phyloP scores from a whole-genome alignment of 805 yeast genomes.

The Starmerella floris region DNA sequence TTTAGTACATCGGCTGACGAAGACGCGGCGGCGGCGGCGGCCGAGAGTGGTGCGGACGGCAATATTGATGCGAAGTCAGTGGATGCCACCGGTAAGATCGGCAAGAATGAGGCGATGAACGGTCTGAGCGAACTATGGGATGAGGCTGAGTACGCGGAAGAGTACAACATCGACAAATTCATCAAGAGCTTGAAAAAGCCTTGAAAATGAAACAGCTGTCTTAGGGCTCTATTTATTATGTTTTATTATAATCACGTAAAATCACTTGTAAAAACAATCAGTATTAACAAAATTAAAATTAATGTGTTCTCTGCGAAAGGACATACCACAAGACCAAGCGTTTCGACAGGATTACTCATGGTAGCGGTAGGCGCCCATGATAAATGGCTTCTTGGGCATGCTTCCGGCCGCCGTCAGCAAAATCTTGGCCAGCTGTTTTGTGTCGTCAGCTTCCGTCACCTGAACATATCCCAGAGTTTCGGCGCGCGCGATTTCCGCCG shows the following conservation, averaged over 20 bases:
- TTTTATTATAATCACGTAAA: no score
- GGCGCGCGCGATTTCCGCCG: constrained; percentile 38
- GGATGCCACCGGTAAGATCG: constrained; percentile 56
- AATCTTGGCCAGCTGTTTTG: constrained; percentile 51
- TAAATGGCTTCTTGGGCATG: constrained; percentile 58
- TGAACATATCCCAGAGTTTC: constrained; percentile 71
- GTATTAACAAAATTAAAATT: no score
- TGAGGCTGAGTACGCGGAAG: constrained; percentile 89
- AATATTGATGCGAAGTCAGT: constrained; percentile 33
- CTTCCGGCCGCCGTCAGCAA: constrained; percentile 80
- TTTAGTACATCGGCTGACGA: constrained; percentile 58
- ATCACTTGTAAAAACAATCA: no score
- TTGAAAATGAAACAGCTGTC: no score
- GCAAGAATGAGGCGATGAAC: constrained; percentile 31
- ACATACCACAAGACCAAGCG: no score
- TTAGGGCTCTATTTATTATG: no score
- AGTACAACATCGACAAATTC: constrained; percentile 84
- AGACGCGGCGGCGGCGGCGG: constrained; percentile 26
- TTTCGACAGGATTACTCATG: constrained; percentile 48
- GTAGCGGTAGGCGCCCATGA: constrained; percentile 69
- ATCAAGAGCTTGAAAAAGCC: constrained; percentile 61
- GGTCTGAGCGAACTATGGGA: constrained; percentile 85
- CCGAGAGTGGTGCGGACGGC: constrained; percentile 30
- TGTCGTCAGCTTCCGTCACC: constrained; percentile 58
- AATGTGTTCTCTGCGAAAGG: no score